These are phyloP conservation scores for Lactifluus pinguis DNA, from an alignment of 768 basidiomycete genomes.

Conservation along the genomic window DNA sequence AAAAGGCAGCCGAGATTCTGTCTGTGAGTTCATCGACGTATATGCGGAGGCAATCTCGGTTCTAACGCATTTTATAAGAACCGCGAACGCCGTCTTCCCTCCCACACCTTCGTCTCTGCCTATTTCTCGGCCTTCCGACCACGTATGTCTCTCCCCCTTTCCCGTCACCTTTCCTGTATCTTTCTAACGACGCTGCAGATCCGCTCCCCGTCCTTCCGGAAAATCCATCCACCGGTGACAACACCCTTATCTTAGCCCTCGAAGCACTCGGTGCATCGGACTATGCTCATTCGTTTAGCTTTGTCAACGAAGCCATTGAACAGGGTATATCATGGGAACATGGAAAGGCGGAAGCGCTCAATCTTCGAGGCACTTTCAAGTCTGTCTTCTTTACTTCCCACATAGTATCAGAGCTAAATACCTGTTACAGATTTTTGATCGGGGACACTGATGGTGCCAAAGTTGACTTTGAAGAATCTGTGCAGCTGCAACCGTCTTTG, in stretches of 20 bases:
- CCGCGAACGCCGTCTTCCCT: conserved; percentile 78
- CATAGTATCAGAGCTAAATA: neutral
- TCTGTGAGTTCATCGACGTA: conserved; percentile 33
- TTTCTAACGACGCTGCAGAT: conserved; percentile 31
- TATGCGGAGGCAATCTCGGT: neutral
- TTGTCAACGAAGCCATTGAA: conserved; percentile 78
- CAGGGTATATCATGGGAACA: conserved; percentile 73
- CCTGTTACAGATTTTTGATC: conserved; percentile 66
- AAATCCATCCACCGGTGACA: conserved; percentile 68
- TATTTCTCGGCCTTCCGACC: conserved; percentile 96
- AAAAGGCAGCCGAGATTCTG: conserved; percentile 67
- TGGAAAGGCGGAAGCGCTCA: conserved; percentile 80
- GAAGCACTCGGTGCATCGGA: conserved; percentile 79
- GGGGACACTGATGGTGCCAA: conserved; percentile 78
- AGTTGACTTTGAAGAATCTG: conserved; percentile 68
- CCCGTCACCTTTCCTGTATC: neutral
- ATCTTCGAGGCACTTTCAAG: conserved; percentile 95
- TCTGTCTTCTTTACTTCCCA: conserved; percentile 29
- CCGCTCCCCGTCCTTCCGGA: conserved; percentile 65
- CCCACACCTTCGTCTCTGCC: conserved; percentile 84
- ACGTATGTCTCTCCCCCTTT: conserved; percentile 39
- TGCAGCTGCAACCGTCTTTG: conserved; percentile 54
- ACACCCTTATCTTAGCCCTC: conserved; percentile 70
- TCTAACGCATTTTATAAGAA: conserved; percentile 30
- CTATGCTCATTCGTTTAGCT: conserved; percentile 69